phyloP scores from a whole-genome alignment of 768 basidiomycete species.

The Serendipita indica region DNA sequence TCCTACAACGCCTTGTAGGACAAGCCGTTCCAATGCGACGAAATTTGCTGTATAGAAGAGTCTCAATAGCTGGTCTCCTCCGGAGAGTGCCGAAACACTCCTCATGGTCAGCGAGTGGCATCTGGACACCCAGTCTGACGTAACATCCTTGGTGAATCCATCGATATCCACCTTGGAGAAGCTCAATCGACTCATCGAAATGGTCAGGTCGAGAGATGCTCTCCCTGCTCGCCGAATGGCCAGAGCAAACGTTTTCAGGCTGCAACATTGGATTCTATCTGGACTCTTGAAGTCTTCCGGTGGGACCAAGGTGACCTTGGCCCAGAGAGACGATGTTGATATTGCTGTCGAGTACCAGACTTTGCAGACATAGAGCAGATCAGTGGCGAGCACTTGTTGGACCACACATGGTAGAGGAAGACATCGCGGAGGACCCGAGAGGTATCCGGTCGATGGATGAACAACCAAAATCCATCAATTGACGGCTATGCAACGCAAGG shows the following conservation, averaged over 20 bases:
- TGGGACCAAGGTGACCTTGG: neutral
- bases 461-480: no score
- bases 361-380: neutral
- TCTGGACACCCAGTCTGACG: neutral
- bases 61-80: neutral
- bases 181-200: neutral
- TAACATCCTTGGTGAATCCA: neutral
- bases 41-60: neutral
- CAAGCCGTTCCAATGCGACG: neutral
- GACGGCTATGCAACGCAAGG: no score
- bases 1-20: neutral
- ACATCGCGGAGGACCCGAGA: neutral
- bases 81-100: neutral
- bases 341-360: neutral
- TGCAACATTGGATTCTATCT: neutral
- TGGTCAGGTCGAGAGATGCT: neutral
- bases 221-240: neutral
- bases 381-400: neutral
- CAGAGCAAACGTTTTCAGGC: neutral
- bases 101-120: neutral
- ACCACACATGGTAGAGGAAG: constrained; percentile 1
- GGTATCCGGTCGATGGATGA: constrained; percentile 38
- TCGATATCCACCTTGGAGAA: neutral
- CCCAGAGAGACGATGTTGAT: neutral
- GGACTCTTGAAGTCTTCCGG: neutral